Conservation (phyloP, 192 early-diverging fungal genomes). For the Mycoemilia scoparia region DNA sequence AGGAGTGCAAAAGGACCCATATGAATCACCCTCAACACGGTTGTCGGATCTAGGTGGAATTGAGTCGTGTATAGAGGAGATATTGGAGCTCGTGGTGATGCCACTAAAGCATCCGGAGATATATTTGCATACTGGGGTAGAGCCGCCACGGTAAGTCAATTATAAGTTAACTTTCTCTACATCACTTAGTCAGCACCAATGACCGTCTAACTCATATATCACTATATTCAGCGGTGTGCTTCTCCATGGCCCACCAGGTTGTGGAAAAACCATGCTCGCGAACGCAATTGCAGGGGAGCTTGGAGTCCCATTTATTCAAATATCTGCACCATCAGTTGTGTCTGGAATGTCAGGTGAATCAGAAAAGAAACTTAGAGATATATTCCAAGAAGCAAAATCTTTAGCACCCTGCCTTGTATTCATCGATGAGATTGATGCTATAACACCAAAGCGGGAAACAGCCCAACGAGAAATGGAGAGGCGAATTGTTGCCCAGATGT, state of each 20-base stretch:
- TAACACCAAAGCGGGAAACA: slow-evolving; percentile 60
- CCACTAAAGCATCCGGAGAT: slow-evolving; percentile 88
- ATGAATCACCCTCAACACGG: slow-evolving; percentile 31
- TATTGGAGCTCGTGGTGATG: slow-evolving; percentile 82
- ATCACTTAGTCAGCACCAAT: not conserved
- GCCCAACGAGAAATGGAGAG: slow-evolving; percentile 90
- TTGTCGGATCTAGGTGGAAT: slow-evolving; percentile 80
- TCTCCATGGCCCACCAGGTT: slow-evolving; percentile 91
- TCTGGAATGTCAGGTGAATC: slow-evolving; percentile 97
- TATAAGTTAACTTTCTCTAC: not conserved
- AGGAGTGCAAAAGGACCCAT: too few relatives aligned
- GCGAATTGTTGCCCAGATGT: slow-evolving; percentile 85
- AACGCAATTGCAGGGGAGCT: slow-evolving; percentile 93
- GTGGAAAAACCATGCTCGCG: slow-evolving; percentile 89
- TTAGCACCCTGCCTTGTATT: slow-evolving; percentile 83
- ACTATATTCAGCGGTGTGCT: slow-evolving; percentile 53
- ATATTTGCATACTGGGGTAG: slow-evolving; percentile 77
- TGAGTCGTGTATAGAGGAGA: slow-evolving; percentile 72
- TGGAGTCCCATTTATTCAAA: slow-evolving; percentile 77
- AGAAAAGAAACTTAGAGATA: slow-evolving; percentile 92
- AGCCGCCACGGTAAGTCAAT: slow-evolving; percentile 47
- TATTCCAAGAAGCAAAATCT: slow-evolving; percentile 88
- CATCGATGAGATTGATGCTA: slow-evolving; percentile 97
- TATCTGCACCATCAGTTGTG: slow-evolving; percentile 86
- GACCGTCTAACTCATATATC: not conserved